Evolutionary conservation across 768 basidiomycete genomes (phyloP).

Genomic region (Mycena polygramma): DNA sequence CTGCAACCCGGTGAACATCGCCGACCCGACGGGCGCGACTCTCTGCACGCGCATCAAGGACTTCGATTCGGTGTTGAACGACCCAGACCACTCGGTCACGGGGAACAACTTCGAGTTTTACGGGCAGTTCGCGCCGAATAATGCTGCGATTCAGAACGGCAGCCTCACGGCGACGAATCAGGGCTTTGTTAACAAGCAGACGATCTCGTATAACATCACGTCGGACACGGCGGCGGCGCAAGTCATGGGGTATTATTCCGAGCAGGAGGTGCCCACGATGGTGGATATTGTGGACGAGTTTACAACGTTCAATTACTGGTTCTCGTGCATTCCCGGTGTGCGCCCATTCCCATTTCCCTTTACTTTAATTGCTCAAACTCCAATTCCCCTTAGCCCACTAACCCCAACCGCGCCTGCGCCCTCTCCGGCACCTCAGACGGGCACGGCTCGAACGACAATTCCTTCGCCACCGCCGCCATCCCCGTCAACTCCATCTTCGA

Average conservation of each 20-base stretch:
- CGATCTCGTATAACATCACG: conserved; percentile 38
- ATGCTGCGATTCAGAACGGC: conserved; percentile 36
- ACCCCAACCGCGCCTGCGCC: conserved; percentile 47
- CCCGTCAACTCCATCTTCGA: conserved; percentile 46
- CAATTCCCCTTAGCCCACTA: conserved; percentile 40
- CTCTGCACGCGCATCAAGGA: conserved; percentile 40
- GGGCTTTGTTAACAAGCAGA: conserved; percentile 44
- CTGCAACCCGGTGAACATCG: conserved; percentile 43
- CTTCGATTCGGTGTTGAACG: conserved; percentile 40
- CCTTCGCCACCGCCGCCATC: conserved; percentile 37
- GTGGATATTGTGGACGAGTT: conserved; percentile 42
- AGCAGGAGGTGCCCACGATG: conserved; percentile 41
- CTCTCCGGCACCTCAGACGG: conserved; percentile 47
- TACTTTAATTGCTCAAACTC: not conserved
- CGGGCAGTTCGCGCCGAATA: conserved; percentile 40
- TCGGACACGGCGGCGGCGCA: conserved; percentile 41
- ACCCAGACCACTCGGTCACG: conserved; percentile 44
- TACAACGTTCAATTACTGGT: conserved; percentile 49
- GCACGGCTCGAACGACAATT: conserved; percentile 45
- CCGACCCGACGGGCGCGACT: conserved; percentile 31
- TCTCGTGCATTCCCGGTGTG: conserved; percentile 46
- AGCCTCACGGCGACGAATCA: conserved; percentile 33
- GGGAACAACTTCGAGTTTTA: conserved; percentile 44
- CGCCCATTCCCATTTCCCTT: not conserved
- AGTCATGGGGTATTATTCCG: conserved; percentile 44